These are phyloP conservation scores for Cytospora paraplurivora DNA, from an alignment of 2,329 filamentous ascomycete genomes.

Conservation along the genomic window DNA sequence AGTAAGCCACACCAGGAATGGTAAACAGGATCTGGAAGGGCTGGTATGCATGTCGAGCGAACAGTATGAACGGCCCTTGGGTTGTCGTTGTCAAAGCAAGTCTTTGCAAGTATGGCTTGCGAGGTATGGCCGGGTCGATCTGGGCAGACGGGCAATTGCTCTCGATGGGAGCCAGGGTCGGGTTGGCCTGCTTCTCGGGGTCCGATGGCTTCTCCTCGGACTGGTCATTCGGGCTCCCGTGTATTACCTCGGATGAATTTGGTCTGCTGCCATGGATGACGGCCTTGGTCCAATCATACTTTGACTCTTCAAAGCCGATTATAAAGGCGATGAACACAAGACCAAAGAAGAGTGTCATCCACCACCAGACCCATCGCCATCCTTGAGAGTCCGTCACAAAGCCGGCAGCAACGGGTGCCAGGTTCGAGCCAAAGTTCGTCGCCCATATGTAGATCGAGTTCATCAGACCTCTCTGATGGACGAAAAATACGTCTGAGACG, in stretches of 20 bases:
- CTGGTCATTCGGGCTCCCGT: neutral
- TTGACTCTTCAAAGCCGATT: slow-evolving; percentile 29
- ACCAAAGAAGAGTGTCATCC: slow-evolving; percentile 27
- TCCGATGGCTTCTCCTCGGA: slow-evolving; percentile 7
- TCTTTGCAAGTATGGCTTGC: slow-evolving; percentile 27
- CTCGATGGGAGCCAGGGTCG: neutral
- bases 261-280: neutral
- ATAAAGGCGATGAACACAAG: slow-evolving; percentile 21
- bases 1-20: slow-evolving; percentile 28
- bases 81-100: slow-evolving; percentile 27
- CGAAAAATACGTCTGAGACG: slow-evolving; percentile 50
- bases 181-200: slow-evolving; percentile 20
- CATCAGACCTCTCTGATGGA: slow-evolving; percentile 49
- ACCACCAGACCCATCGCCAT: slow-evolving; percentile 30
- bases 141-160: slow-evolving; percentile 2
- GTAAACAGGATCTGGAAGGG: slow-evolving; percentile 28
- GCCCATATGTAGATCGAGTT: slow-evolving; percentile 50
- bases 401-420: slow-evolving; percentile 28
- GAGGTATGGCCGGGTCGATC: slow-evolving; percentile 23
- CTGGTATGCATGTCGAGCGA: slow-evolving; percentile 28
- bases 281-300: slow-evolving; percentile 27
- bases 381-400: slow-evolving; percentile 27
- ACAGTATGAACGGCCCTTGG: slow-evolving; percentile 22
- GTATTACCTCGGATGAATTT: neutral
- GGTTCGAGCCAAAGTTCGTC: slow-evolving; percentile 36